phyloP scores from a whole-genome alignment of 2,329 filamentous ascomycete species.

The Pseudocercospora pini-densiflorae region DNA sequence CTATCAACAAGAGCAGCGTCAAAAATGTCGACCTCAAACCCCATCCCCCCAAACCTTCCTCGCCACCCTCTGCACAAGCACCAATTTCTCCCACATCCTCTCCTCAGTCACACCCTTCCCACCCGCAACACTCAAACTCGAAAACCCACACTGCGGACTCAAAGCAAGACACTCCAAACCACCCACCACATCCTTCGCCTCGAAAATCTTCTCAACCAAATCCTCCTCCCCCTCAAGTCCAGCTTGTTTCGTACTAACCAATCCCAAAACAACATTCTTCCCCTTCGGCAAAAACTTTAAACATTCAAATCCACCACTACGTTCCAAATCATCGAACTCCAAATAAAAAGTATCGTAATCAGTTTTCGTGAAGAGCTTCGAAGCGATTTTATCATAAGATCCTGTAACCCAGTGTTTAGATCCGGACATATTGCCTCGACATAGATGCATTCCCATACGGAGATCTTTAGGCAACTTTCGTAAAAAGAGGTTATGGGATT shows the following conservation, averaged over 20 bases:
- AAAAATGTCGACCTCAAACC: background rate
- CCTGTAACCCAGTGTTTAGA: constrained; percentile 29
- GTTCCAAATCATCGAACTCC: constrained; percentile 37
- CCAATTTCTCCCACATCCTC: constrained; percentile 39
- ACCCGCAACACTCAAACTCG: constrained; percentile 34
- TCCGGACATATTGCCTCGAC: constrained; percentile 34
- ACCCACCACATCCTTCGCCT: constrained; percentile 35
- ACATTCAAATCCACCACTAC: constrained; percentile 39
- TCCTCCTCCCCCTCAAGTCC: constrained; percentile 34
- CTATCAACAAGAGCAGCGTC: background rate
- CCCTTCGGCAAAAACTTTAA: constrained; percentile 36
- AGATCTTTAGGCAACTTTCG: constrained; percentile 25
- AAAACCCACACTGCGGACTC: constrained; percentile 41
- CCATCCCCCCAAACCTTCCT: constrained; percentile 31
- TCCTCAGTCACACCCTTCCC: constrained; percentile 38
- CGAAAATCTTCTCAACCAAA: constrained; percentile 31
- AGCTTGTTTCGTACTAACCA: constrained; percentile 39
- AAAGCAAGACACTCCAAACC: constrained; percentile 36
- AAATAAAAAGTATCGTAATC: constrained; percentile 39
- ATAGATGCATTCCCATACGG: constrained; percentile 35
- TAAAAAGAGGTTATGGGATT: constrained; percentile 30
- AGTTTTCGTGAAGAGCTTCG: constrained; percentile 34
- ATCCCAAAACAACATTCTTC: constrained; percentile 41
- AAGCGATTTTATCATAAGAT: constrained; percentile 36
- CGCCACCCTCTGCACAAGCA: constrained; percentile 34